Base-by-base conservation (phyloP, 2,329 filamentous ascomycete genomes). In the Xylaria arbuscula region DNA sequence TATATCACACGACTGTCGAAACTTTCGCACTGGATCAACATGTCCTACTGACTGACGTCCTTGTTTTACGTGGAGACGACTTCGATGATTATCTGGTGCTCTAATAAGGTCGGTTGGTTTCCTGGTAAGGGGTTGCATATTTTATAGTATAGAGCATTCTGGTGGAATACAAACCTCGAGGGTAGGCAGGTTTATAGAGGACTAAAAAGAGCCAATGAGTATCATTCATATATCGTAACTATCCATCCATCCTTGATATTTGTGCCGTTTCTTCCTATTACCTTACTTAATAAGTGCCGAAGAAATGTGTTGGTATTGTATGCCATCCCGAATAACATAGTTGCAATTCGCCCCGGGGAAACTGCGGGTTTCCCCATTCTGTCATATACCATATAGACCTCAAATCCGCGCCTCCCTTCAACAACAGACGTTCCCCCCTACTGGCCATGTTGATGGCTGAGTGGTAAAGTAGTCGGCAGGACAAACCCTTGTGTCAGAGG, bases 121-220 rank as follows among this genome's bases (percentile, higher is more conserved):
- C 58, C 62, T 66, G 57, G 64, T 57, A 28, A 11, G 57, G 58
- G 59, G 28, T 28, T 56, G 64, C 64, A 66, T 66, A 28, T 66
- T 53, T 53, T 62, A 60, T 48, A 51, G 36, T 19, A 63, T 67
- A 67, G 64, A 67, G 15, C 19, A 57, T 57, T 28, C 15, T 50
- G 53, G 61, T 36, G 48, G 34, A 53, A 47, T 42, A 55, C 36
- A 48, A 17, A 28, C 17, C 24, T 54, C n/a, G 54, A 51, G 48
- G 61, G 38, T 22, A 60, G 38, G 61, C 19, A 42, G 40, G 32
- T 60, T 60, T 15, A 67, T 68, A 68, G 66, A 68, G 50, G 22
- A 68, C 59, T 54, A 60, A 45, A 68, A 68, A 45, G 51, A 65
- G 32, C 15, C 38, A 63, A 58, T 58, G 40, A 19, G 34, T 61